Evolutionary conservation across 2,329 filamentous ascomycete genomes (phyloP), one percentile per base, ranked within the genome.

Genomic region (Helicocarpus griseus): DNA sequence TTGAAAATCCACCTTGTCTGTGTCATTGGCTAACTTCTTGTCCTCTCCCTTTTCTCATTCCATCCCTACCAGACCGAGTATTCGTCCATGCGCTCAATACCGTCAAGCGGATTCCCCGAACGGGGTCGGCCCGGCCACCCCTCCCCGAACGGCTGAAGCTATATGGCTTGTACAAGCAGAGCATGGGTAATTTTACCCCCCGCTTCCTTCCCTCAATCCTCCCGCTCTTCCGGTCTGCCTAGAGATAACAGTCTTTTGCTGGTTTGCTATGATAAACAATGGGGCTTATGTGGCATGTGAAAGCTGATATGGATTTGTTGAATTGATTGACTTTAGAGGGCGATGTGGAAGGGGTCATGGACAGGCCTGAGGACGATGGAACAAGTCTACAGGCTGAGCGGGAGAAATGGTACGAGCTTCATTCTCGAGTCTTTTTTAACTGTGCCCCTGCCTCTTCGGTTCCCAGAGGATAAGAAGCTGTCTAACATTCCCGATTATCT

Each of bases 81-180:
- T 98, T 98, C 71, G 91, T 94, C 69, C 91, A 98, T 81, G 93
- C 93, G 58, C 86, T 98, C 70, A 96, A 95, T 73, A 97, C 93
- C 22, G 91, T 98, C 63, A 96, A 96, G 72, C 94, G 94, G 72
- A 94, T 98, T 61, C 87, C 87, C 61, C 91, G 93, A 65, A 95
- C 90, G 17, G 91, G 93, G 57, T 89, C 89, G 49, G 83, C 88
- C 56, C 86, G 93, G 56, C 93, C 93, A 43, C 93, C 93, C 45
- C 81, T 89, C 2, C 76, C 79, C 55, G 90, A 94, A 64, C 85
- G 93, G 53, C 77, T 98, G 60, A 86, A 87, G 53, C 85, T 98
- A 56, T 98, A 98, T 84, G 93, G 93, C 57, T 79, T 98, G 59
- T 98, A 98, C 75, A 98, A 98, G 68, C 93, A 98, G 71, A 89